Percentiles rank a stretch among this genome's conserved stretches.
These are phyloP conservation scores for Piper longum DNA, from an alignment of 164 flowering plant genomes.

Conservation along the genomic window DNA sequence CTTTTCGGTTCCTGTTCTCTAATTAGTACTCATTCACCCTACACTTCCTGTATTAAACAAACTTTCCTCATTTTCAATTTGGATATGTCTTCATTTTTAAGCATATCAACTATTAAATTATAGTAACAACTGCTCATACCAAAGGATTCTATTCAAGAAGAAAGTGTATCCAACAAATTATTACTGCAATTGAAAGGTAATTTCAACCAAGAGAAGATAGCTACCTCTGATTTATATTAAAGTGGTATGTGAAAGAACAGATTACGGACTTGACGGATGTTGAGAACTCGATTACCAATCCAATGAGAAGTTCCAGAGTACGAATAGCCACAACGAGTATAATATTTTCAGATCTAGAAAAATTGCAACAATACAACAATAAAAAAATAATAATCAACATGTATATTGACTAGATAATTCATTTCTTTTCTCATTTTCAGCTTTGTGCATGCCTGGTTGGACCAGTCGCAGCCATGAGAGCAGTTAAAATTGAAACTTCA, in stretches of 20 bases:
- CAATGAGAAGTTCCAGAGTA: constrained; percentile 49
- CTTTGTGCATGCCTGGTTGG: constrained; percentile 55
- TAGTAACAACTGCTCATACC: too few species aligned
- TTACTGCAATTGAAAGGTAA: too few species aligned
- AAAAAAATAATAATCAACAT: background rate
- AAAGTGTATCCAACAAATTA: too few species aligned
- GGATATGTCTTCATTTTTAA: too few species aligned
- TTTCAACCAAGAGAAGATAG: background rate
- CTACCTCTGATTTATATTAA: constrained; percentile 35
- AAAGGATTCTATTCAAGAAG: too few species aligned
- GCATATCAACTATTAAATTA: too few species aligned
- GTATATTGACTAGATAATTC: background rate
- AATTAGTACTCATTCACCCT: background rate
- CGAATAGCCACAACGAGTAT: constrained; percentile 62
- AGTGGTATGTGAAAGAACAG: constrained; percentile 19
- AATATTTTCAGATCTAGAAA: constrained; percentile 63
- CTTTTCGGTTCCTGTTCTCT: background rate
- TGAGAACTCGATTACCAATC: constrained; percentile 55
- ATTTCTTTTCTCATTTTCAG: background rate
- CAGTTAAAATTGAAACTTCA: constrained; percentile 73
- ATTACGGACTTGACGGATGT: constrained; percentile 28
- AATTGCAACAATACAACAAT: background rate
- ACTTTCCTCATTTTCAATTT: too few species aligned
- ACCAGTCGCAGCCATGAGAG: constrained; percentile 64
- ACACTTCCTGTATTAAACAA: too few species aligned